Percentiles rank a stretch among this genome's conserved stretches.
phyloP scores from a whole-genome alignment of 805 yeast genomes.

The Metschnikowia peoriensis region DNA sequence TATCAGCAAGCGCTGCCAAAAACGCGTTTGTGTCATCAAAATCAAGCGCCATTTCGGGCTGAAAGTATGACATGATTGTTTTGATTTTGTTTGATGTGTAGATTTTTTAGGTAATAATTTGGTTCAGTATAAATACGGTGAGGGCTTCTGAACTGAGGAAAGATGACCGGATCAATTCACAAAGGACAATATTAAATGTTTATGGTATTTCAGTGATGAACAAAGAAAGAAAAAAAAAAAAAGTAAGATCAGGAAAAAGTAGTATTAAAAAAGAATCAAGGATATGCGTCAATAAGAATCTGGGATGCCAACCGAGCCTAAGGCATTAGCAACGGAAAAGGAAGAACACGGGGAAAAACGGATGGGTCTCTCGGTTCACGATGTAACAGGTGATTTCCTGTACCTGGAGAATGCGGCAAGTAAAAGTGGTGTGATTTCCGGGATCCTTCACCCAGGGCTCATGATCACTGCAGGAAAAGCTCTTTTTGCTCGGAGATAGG shows the following conservation, averaged over 20 bases:
- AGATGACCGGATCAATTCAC: no score
- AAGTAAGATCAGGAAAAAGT: background rate
- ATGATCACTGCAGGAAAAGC: background rate
- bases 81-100: background rate
- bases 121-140: background rate
- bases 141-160: no score
- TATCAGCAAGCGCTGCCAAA: constrained; percentile 13
- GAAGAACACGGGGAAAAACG: background rate
- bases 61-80: constrained; percentile 2
- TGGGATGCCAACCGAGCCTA: background rate
- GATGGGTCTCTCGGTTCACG: no score
- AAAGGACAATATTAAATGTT: no score
- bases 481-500: background rate
- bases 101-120: background rate
- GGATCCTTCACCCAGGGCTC: background rate
- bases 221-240: no score
- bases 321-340: background rate
- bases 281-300: background rate
- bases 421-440: constrained; percentile 13
- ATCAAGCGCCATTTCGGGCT: constrained; percentile 11
- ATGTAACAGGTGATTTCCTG: constrained; percentile 9
- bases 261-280: background rate
- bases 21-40: constrained; percentile 17
- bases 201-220: no score
- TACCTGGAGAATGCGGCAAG: background rate